Base-by-base conservation (phyloP, 768 basidiomycete genomes). In the Gymnopilus dilepis region DNA sequence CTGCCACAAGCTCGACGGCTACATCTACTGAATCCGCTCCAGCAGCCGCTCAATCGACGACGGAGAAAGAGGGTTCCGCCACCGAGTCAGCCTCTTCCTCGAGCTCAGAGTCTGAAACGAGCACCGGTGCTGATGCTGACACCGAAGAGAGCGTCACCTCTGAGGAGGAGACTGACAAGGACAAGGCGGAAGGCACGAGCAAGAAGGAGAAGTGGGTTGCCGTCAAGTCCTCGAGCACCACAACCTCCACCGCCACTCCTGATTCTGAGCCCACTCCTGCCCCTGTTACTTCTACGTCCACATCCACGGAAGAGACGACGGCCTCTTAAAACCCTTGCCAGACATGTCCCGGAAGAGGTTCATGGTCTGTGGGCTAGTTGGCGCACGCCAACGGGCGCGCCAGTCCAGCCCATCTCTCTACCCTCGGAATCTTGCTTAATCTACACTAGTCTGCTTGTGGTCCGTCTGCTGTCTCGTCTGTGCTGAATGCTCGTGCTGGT, bases 121-220 rank as follows among this genome's bases (percentile, higher is more conserved):
- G 78, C 70, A 86, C 81, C 17, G 85, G 84, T 13, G 82, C 82
- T 55, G 91, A 91, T 60, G 89, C 87, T 7, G 91, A 92, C 68
- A 85, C 85, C 22, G 91, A 92, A 73, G 89, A 88, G 69, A 90
- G 89, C 69, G 77, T 89, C 65, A 88, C 89, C 3, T 90, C 89
- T 33, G 91, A 92, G 67, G 89, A 90, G 56, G 90, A 91, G 69
- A 70, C 72, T 21, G 83, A 86, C 40, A 84, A 83, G 67, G 66
- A 70, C 19, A 72, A 69, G 43, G 72, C 71, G 45, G 74, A 79
- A 40, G 73, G 65, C 47, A n/a, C 47, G n/a, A 4, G 26, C 28
- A 73, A 74, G 67, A 84, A 82, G 71, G 90, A 92, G 69, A 91
- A 89, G 71, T 93, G 91, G 91, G 85, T 92, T 52, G 79, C 89